phyloP scores from a whole-genome alignment of 208 protist genomes.

The Leishmania guyanensis region DNA sequence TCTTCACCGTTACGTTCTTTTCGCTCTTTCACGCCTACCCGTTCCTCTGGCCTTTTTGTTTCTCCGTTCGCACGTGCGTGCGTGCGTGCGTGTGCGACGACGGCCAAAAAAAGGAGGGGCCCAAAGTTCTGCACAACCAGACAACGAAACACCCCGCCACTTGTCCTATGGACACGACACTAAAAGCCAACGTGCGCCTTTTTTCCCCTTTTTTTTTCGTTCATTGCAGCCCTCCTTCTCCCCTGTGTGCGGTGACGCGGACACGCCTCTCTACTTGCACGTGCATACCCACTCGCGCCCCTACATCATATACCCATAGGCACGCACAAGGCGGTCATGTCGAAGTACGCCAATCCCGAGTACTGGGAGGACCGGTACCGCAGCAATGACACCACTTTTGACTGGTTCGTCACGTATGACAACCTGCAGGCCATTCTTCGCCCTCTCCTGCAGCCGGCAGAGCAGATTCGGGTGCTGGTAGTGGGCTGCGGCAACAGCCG shows the following conservation, averaged over 20 bases:
- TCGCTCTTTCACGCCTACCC: not conserved
- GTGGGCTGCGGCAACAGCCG: slow-evolving; percentile 92
- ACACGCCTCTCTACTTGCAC: not conserved
- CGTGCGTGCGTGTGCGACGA: not conserved
- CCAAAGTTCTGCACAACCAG: not conserved
- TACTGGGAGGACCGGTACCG: slow-evolving; percentile 95
- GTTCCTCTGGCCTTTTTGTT: not conserved
- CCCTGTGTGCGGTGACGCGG: not conserved
- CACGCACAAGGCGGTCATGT: slow-evolving; percentile 37
- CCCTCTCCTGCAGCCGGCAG: slow-evolving; percentile 74
- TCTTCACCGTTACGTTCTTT: not conserved
- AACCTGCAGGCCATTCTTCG: slow-evolving; percentile 78
- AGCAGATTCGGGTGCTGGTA: slow-evolving; percentile 82
- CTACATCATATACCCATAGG: not conserved
- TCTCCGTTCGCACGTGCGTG: not conserved
- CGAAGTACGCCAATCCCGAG: slow-evolving; percentile 90
- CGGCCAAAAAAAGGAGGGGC: not conserved
- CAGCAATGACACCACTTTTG: slow-evolving; percentile 90
- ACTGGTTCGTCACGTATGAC: slow-evolving; percentile 92
- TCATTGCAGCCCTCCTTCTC: no score
- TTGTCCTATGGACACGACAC: not conserved
- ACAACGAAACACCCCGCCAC: not conserved
- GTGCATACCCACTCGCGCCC: not conserved
- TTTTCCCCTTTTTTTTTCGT: not conserved
- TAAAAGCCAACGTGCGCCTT: not conserved